Evolutionary conservation across 768 basidiomycete genomes (phyloP).

Genomic region (Dendrothele bispora): DNA sequence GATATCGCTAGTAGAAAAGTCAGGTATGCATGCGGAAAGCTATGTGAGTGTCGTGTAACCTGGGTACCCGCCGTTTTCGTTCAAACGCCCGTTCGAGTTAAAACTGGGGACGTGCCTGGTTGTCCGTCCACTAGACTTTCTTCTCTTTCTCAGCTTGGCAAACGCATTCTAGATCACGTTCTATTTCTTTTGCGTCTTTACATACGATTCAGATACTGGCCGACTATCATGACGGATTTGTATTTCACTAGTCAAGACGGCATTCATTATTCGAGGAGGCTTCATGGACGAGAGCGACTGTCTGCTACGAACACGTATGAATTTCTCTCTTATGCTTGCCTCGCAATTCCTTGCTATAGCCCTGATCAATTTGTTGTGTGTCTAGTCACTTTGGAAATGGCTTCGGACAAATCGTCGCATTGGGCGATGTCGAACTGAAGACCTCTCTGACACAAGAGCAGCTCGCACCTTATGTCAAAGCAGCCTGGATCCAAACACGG

Average conservation of each 20-base stretch:
- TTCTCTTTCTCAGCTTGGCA: no score
- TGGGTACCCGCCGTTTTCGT: no score
- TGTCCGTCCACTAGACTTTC: no score
- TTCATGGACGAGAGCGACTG: background rate
- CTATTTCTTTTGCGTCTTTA: no score
- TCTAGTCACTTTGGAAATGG: background rate
- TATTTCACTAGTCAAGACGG: background rate
- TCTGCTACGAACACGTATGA: background rate
- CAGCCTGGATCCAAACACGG: background rate
- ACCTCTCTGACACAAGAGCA: background rate
- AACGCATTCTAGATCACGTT: no score
- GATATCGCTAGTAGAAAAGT: no score
- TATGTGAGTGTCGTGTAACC: no score
- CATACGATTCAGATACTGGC: no score
- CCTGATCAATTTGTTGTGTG: background rate
- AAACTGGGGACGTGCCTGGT: no score
- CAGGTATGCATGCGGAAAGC: no score
- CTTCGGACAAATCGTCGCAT: background rate
- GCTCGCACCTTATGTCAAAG: background rate
- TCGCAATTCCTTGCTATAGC: no score
- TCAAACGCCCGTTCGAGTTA: no score
- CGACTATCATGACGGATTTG: background rate
- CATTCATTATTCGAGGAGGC: background rate
- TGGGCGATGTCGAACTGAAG: background rate
- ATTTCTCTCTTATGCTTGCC: background rate